Base-by-base conservation (phyloP, 176 grass and related monocot species). In the Eleusine coracana region DNA sequence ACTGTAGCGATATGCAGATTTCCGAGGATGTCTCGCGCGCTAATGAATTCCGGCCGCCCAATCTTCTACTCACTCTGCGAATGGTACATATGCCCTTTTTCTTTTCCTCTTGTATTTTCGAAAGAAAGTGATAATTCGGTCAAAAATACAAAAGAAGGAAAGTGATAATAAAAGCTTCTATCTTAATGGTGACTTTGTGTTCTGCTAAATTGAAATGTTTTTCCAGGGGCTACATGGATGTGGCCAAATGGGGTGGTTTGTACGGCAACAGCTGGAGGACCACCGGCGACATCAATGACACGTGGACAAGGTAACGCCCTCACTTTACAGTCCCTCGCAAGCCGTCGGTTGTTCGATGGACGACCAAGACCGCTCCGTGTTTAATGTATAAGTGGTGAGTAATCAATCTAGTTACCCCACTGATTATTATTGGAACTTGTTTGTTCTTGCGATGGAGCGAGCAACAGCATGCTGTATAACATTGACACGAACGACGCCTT, bases 191-290 rank as follows among this genome's bases (percentile, higher is more conserved):
- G 20, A 62, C 42, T 39, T 23, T 25, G 44, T 85, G 44, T 16
- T 69, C 31, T 34, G 31, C 31, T 34, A 34, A 44, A 44, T 12
- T 82, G 10, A 15, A 72, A 38, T 2, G 51, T 17, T 29, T 4
- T 3, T 37, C 8, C 61, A 94, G 92, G 92, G 89, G 92, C 23
- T 12, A 55, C 67, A 87, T 71, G 82, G 82, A 88, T 0, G 83
- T 86, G 82, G 79, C 90, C 17, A 90, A 73, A 70, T 92, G 93
- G 93, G 93, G 87, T 40, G 78, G 27, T 17, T 66, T 9, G 38
- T 72, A 78, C 31, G 93, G 90, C 29, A 95, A 95, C 74, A 95
- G 87, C 81, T 92, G 90, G 93, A 95, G 93, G 70, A 95, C 93
- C 34, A 92, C 87, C 27, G 74, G 68, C n/a, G 93, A 95, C 66